phyloP scores from a whole-genome alignment of 1,284 basidiomycete genomes.

The Leccinum pallidistipes region DNA sequence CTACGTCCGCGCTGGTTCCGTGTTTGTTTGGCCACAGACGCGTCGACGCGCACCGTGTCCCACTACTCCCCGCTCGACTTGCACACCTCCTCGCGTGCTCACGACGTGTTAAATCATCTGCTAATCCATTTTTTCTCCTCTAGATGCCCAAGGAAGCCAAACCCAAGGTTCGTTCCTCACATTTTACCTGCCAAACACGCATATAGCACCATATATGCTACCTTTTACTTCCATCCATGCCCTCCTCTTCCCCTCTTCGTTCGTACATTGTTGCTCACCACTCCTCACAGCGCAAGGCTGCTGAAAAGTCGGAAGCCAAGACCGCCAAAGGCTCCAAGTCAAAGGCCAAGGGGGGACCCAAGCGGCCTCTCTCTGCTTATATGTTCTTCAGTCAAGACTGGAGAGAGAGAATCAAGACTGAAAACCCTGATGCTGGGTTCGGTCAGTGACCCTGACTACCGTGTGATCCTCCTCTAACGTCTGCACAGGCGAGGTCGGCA shows the following conservation, averaged over 20 bases:
- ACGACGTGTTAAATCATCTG: constrained; percentile 34
- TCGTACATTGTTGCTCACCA: constrained; percentile 18
- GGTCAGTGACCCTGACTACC: constrained; percentile 49
- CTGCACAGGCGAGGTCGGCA: constrained; percentile 73
- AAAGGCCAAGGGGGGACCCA: constrained; percentile 53
- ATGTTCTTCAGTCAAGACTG: constrained; percentile 99
- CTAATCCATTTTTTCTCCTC: constrained; percentile 37
- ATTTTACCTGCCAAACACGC: constrained; percentile 2
- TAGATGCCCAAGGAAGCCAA: constrained; percentile 87
- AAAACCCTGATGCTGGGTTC: constrained; percentile 94
- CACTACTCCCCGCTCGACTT: constrained; percentile 27
- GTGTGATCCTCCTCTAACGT: constrained; percentile 12
- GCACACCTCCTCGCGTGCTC: constrained; percentile 24
- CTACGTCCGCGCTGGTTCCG: constrained; percentile 14
- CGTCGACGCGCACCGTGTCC: constrained; percentile 35
- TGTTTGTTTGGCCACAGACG: constrained; percentile 37
- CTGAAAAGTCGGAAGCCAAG: constrained; percentile 67
- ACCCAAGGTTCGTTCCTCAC: constrained; percentile 54
- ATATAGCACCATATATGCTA: constrained; percentile 26
- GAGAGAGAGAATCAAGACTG: constrained; percentile 91
- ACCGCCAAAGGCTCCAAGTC: constrained; percentile 72
- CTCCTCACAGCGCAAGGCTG: constrained; percentile 65
- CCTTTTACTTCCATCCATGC: constrained; percentile 1
- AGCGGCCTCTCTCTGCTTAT: constrained; percentile 92
- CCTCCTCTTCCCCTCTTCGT: background rate